Conservation (phyloP, 306 rosid species). For the Lathyrus tuberosus region DNA sequence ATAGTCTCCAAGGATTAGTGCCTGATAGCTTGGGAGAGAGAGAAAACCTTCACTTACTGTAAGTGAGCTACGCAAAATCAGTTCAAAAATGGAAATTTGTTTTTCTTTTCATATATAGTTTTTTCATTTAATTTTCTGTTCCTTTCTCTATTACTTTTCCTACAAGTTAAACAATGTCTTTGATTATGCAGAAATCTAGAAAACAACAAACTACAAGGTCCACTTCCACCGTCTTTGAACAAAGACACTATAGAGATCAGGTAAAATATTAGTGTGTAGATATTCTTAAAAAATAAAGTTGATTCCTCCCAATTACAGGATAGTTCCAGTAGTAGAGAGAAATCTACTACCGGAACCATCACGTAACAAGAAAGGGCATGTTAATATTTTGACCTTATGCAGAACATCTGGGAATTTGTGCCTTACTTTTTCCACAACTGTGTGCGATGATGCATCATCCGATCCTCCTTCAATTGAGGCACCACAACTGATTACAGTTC, state of each 20-base stretch:
- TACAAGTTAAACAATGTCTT: slow-evolving; percentile 8
- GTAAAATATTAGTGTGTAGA: slow-evolving; percentile 41
- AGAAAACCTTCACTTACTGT: slow-evolving; percentile 80
- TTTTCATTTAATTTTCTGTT: too few species aligned
- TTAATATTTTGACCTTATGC: slow-evolving; percentile 43
- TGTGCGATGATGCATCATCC: slow-evolving; percentile 59
- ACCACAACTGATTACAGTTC: slow-evolving; percentile 72
- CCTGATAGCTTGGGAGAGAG: slow-evolving; percentile 90
- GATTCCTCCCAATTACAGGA: background rate
- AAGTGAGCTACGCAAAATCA: slow-evolving; percentile 40
- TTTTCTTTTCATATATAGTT: too few species aligned
- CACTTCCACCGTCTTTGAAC: slow-evolving; percentile 77
- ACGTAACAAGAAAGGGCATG: background rate
- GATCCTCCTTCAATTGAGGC: slow-evolving; percentile 73
- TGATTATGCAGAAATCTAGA: slow-evolving; percentile 68
- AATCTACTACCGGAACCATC: background rate
- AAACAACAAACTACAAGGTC: slow-evolving; percentile 81
- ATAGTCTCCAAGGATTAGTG: slow-evolving; percentile 67
- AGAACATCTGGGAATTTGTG: slow-evolving; percentile 83
- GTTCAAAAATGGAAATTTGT: slow-evolving; percentile 7
- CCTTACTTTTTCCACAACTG: slow-evolving; percentile 68
- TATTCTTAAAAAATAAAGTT: background rate
- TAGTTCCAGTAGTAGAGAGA: background rate
- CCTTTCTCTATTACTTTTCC: slow-evolving; percentile 9
- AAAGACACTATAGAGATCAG: slow-evolving; percentile 72